Percentiles rank a stretch among this genome's conserved stretches.
phyloP scores from a whole-genome alignment of 257 asterid species.

The Nicotiana tabacum region DNA sequence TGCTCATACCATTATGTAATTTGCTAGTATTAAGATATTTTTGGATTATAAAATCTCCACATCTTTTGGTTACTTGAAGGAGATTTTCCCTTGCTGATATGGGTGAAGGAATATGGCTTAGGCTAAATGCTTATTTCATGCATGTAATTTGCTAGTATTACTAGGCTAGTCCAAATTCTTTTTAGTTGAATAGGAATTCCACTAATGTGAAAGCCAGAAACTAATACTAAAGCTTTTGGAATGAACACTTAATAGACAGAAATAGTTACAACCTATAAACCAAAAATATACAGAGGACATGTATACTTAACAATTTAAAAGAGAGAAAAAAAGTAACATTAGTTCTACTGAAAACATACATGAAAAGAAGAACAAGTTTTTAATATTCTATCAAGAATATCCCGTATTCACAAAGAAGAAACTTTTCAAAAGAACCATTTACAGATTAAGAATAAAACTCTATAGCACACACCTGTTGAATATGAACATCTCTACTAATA shows the following conservation, averaged over 20 bases:
- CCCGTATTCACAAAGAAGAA: too few species aligned
- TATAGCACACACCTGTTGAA: conserved; percentile 37
- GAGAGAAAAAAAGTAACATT: too few species aligned
- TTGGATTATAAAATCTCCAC: background rate
- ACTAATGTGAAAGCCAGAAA: background rate
- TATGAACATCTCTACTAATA: background rate
- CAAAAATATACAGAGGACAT: too few species aligned
- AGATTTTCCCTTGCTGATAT: conserved; percentile 40
- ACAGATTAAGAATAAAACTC: too few species aligned
- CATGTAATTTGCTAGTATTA: background rate
- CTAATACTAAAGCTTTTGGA: background rate
- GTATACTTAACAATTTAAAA: too few species aligned
- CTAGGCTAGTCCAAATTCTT: conserved; percentile 4
- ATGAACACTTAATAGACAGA: conserved; percentile 9
- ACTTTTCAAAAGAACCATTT: too few species aligned
- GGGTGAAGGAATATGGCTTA: conserved; percentile 30
- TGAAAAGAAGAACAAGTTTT: background rate
- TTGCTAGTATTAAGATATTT: background rate
- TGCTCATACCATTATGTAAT: background rate
- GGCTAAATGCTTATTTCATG: background rate
- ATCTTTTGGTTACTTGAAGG: background rate
- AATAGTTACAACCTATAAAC: conserved; percentile 22
- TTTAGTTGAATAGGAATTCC: background rate
- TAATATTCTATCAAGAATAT: too few species aligned
- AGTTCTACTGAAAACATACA: conserved; percentile 7